Conservation (phyloP, 129 eudicot genomes). For the Helianthus tuberosus region DNA sequence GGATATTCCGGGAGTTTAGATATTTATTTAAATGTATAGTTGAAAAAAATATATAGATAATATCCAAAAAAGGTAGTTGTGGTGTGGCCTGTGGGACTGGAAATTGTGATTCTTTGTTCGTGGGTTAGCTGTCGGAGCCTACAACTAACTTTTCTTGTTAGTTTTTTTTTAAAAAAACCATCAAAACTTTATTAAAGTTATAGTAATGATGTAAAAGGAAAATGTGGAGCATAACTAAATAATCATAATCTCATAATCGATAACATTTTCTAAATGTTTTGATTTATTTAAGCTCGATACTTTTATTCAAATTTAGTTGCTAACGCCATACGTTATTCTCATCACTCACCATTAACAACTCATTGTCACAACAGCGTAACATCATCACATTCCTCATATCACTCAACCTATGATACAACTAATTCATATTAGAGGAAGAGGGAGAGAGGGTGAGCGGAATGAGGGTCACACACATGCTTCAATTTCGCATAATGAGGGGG, state of each 20-base stretch:
- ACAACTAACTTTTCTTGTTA: slow-evolving; percentile 21
- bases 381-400: too few species aligned
- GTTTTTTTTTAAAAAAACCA: background rate
- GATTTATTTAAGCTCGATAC: background rate
- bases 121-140: slow-evolving; percentile 35
- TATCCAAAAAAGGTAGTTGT: slow-evolving; percentile 13
- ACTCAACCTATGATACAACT: too few species aligned
- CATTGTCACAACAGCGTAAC: too few species aligned
- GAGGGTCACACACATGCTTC: too few species aligned
- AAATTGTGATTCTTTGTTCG: slow-evolving; percentile 20
- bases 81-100: slow-evolving; percentile 28
- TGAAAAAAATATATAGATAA: background rate
- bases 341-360: too few species aligned
- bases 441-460: too few species aligned
- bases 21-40: background rate
- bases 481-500: too few species aligned
- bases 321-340: too few species aligned
- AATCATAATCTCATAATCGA: background rate
- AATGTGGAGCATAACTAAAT: background rate
- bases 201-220: background rate
- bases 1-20: slow-evolving; percentile 13
- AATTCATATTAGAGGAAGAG: too few species aligned
- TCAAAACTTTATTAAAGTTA: background rate
- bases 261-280: background rate
- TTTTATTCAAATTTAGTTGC: background rate